These are phyloP conservation scores for Spergularia bocconei DNA, from an alignment of 148 eudicot genomes.

Conservation along the genomic window DNA sequence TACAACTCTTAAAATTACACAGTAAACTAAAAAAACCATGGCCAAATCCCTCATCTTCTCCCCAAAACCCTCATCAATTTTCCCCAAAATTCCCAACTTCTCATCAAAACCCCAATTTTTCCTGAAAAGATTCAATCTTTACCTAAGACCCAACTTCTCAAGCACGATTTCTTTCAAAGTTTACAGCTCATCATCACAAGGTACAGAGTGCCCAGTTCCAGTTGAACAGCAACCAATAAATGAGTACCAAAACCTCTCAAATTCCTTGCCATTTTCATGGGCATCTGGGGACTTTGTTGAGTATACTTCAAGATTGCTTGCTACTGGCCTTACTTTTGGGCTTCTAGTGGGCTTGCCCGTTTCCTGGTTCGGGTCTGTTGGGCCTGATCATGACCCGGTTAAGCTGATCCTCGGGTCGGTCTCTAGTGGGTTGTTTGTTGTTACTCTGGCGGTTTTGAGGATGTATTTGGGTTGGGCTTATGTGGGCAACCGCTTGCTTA, in stretches of 20 bases:
- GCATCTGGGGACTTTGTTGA: constrained; percentile 53
- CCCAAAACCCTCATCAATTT: constrained; percentile 18
- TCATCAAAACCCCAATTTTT: constrained; percentile 4
- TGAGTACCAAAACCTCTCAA: constrained; percentile 72
- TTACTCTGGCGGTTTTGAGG: constrained; percentile 77
- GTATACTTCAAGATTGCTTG: constrained; percentile 51
- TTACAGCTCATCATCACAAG: constrained; percentile 36
- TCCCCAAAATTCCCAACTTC: constrained; percentile 14
- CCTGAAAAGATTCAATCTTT: constrained; percentile 7
- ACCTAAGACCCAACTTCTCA: constrained; percentile 37
- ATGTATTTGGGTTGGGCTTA: constrained; percentile 99
- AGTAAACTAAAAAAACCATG: not conserved
- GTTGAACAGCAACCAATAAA: constrained; percentile 77
- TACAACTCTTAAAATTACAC: not conserved
- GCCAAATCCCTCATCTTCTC: constrained; percentile 14
- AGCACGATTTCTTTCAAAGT: constrained; percentile 30
- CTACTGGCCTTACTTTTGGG: constrained; percentile 55
- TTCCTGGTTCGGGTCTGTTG: constrained; percentile 68
- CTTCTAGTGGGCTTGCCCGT: constrained; percentile 80
- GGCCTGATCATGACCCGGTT: constrained; percentile 51
- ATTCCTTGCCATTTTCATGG: constrained; percentile 80
- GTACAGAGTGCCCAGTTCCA: constrained; percentile 81
- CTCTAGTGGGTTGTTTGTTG: constrained; percentile 58
- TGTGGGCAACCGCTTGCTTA: constrained; percentile 89
- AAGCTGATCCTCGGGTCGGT: constrained; percentile 48